phyloP scores from a whole-genome alignment of 306 rosid species.

The Abrus pulchellus region DNA sequence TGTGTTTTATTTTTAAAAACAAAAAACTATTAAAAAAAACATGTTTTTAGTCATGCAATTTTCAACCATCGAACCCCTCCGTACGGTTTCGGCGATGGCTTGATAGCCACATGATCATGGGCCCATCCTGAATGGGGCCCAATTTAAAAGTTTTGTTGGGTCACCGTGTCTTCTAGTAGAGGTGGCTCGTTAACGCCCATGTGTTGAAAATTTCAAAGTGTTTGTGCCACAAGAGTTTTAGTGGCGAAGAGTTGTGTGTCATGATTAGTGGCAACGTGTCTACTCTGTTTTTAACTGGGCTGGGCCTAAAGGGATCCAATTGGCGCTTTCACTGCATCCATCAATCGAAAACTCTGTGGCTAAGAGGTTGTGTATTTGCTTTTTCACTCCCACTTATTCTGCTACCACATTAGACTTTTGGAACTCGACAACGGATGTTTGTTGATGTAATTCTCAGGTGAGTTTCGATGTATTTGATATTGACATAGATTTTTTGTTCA shows the following conservation, averaged over 20 bases:
- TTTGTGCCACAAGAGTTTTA: constrained; percentile 42
- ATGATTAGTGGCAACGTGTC: constrained; percentile 8
- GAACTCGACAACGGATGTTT: background rate
- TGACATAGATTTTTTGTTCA: background rate
- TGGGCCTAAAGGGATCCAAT: constrained; percentile 44
- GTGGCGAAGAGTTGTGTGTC: constrained; percentile 30
- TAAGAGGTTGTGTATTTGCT: background rate
- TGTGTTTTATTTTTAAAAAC: too few species aligned
- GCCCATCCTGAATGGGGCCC: background rate
- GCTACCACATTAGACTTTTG: background rate
- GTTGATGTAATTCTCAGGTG: background rate
- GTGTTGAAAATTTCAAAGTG: background rate
- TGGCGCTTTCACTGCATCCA: background rate
- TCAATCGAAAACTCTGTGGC: background rate
- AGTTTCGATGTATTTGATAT: background rate
- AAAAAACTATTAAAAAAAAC: too few species aligned
- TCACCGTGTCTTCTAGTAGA: background rate
- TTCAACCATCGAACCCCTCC: background rate
- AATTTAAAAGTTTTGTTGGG: background rate
- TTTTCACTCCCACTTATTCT: background rate
- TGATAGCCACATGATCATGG: background rate
- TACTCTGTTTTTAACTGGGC: constrained; percentile 20
- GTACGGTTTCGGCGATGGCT: background rate
- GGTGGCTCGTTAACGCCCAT: constrained; percentile 42
- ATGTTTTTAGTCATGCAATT: background rate